These are phyloP conservation scores for Yarrowia galli DNA, from an alignment of 1,139 yeast genomes.

Conservation along the genomic window DNA sequence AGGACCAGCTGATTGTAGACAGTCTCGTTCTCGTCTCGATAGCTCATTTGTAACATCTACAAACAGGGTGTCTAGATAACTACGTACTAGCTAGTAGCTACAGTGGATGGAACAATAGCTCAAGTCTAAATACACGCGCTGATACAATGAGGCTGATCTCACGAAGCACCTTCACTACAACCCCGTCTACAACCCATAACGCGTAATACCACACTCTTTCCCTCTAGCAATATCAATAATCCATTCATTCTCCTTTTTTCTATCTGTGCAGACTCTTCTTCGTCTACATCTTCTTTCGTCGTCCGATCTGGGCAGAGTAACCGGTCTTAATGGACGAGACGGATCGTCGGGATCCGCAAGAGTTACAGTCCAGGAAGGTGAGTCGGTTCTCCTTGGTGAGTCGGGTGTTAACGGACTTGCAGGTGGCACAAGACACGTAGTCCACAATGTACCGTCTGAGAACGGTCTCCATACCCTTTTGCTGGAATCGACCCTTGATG, in stretches of 20 bases:
- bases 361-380: slow-evolving; percentile 96
- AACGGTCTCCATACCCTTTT: slow-evolving; percentile 96
- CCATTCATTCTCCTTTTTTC: slow-evolving; percentile 21
- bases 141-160: too few relatives aligned
- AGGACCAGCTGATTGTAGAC: too few relatives aligned
- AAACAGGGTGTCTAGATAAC: too few relatives aligned
- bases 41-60: too few relatives aligned
- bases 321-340: slow-evolving; percentile 98
- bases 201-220: not conserved
- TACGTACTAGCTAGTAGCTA: too few relatives aligned
- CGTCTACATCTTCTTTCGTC: slow-evolving; percentile 51
- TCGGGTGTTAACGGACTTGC: slow-evolving; percentile 97
- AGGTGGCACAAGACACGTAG: slow-evolving; percentile 97
- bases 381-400: slow-evolving; percentile 96
- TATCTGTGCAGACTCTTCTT: not conserved
- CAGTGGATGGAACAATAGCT: too few relatives aligned
- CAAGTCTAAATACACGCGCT: too few relatives aligned
- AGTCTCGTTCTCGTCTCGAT: too few relatives aligned
- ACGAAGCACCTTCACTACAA: too few relatives aligned
- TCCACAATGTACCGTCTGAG: slow-evolving; percentile 95
- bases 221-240: not conserved
- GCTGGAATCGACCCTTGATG: slow-evolving; percentile 97
- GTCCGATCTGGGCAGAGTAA: slow-evolving; percentile 86
- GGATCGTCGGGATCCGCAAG: slow-evolving; percentile 97
- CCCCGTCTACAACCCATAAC: too few relatives aligned